Conservation (phyloP, 2,329 filamentous ascomycete species). For the Monilinia laxa region DNA sequence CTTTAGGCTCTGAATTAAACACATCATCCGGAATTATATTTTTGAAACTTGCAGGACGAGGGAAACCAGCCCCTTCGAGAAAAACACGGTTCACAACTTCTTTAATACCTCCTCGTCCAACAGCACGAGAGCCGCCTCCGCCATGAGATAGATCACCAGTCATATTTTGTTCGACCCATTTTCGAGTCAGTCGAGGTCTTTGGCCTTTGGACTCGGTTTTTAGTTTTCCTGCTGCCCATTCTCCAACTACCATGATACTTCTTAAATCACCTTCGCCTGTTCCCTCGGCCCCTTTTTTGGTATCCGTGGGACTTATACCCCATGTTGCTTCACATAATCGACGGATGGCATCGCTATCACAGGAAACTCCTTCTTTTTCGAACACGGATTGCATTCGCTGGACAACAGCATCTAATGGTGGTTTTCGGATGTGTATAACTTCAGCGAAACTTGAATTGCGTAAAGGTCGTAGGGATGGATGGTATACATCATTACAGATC, state of each 20-base stretch:
- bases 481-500: slow-evolving; percentile 97
- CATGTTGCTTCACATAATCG: slow-evolving; percentile 80
- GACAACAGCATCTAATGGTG: slow-evolving; percentile 82
- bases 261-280: slow-evolving; percentile 72
- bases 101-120: slow-evolving; percentile 69
- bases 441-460: slow-evolving; percentile 85
- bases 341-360: slow-evolving; percentile 84
- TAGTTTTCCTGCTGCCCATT: slow-evolving; percentile 79
- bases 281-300: slow-evolving; percentile 64
- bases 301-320: slow-evolving; percentile 74
- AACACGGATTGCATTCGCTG: slow-evolving; percentile 80
- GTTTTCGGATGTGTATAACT: slow-evolving; percentile 87
- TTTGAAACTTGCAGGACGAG: slow-evolving; percentile 39
- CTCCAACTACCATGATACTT: slow-evolving; percentile 80
- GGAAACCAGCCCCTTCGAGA: slow-evolving; percentile 73
- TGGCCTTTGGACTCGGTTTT: slow-evolving; percentile 48
- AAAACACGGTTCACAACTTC: slow-evolving; percentile 80
- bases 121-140: slow-evolving; percentile 67
- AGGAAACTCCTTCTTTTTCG: slow-evolving; percentile 81
- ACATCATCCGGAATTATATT: slow-evolving; percentile 34
- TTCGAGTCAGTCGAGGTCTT: slow-evolving; percentile 59
- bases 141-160: slow-evolving; percentile 66
- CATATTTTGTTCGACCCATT: slow-evolving; percentile 75
- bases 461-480: slow-evolving; percentile 80
- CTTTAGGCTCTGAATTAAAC: slow-evolving; percentile 46